Conservation (phyloP, 108 stramenopile species). For the Cyclotella sp. region DNA sequence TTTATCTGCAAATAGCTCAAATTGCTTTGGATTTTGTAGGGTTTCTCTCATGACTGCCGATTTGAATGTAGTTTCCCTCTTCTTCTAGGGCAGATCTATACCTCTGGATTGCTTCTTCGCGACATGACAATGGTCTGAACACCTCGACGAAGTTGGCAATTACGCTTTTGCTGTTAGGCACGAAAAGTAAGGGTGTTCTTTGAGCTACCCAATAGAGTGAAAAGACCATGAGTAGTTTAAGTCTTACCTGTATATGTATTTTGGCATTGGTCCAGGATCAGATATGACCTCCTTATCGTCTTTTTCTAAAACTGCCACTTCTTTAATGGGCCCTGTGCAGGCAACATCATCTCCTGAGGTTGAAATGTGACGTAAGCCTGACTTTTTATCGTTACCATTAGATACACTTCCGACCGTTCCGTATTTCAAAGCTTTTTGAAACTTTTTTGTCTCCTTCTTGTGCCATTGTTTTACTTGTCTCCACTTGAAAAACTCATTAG, state of each 20-base stretch:
- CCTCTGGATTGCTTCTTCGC: conserved; percentile 52
- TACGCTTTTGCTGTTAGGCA: conserved; percentile 50
- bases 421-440: conserved; percentile 63
- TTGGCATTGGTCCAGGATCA: conserved; percentile 84
- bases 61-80: not conserved
- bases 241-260: conserved; percentile 66
- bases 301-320: conserved; percentile 1
- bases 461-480: conserved; percentile 70
- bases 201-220: not conserved
- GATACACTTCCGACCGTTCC: conserved; percentile 12
- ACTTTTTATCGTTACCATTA: not conserved
- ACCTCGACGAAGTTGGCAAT: conserved; percentile 81
- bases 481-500: conserved; percentile 92
- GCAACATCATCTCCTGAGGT: conserved; percentile 66
- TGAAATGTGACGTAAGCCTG: conserved; percentile 3
- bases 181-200: not conserved
- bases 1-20: no score
- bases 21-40: no score
- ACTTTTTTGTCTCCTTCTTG: conserved; percentile 59
- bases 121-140: conserved; percentile 71
- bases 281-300: conserved; percentile 35
- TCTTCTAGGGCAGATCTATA: conserved; percentile 1
- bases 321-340: conserved; percentile 53
- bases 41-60: no score
- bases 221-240: not conserved